A percentile compares a stretch with the other conserved stretches of the same genome.
Evolutionary conservation across 768 basidiomycete genomes (phyloP).

Genomic region (Dioszegia hungarica): DNA sequence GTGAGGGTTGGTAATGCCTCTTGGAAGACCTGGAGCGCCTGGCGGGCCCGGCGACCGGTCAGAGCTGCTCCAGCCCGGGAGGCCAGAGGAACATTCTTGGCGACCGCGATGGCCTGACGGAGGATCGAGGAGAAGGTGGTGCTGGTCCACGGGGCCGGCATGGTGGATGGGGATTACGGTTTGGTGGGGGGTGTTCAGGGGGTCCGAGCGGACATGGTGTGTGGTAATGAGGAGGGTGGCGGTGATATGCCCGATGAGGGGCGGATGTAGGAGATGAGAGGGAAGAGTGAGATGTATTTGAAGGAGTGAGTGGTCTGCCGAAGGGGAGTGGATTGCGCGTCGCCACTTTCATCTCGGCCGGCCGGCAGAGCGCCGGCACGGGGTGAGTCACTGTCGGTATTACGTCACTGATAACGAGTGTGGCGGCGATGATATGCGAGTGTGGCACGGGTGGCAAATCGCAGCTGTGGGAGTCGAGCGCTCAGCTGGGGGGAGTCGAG

Average conservation of each 20-base stretch:
- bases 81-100: constrained; percentile 17
- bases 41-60: constrained; percentile 4
- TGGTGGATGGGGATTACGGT: constrained; percentile 1
- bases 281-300: neutral
- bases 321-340: neutral
- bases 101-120: constrained; percentile 19
- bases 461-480: too few relatives aligned
- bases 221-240: neutral
- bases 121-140: constrained; percentile 22
- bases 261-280: neutral
- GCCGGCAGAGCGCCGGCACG: too few relatives aligned
- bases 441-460: too few relatives aligned
- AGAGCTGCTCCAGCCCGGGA: neutral
- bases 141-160: constrained; percentile 34
- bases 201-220: neutral
- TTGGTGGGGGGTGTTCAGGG: neutral
- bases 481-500: too few relatives aligned
- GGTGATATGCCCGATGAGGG: neutral
- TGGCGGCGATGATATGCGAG: too few relatives aligned
- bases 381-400: too few relatives aligned
- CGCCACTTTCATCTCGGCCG: too few relatives aligned
- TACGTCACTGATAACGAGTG: too few relatives aligned
- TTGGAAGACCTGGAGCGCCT: neutral
- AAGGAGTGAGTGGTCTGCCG: neutral
- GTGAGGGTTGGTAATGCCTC: constrained; percentile 20